phyloP scores from a whole-genome alignment of 352 stramenopile genomes.

The Globisporangium parvum region DNA sequence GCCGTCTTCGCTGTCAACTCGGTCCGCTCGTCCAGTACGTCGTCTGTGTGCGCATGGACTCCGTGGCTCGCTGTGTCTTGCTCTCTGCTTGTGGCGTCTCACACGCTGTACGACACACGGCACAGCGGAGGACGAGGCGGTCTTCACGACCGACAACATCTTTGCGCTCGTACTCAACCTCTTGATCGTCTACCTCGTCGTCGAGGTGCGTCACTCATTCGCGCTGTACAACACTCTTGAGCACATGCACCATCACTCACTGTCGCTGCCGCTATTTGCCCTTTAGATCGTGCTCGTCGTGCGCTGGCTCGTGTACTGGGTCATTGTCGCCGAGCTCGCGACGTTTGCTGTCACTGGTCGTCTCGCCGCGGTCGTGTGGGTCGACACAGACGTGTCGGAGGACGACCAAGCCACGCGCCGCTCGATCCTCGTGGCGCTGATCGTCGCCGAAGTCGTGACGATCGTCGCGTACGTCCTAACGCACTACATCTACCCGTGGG shows the following conservation, averaged over 20 bases:
- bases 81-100: not conserved
- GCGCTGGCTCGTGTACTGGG: conserved; percentile 52
- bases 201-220: conserved; percentile 8
- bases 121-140: conserved; percentile 7
- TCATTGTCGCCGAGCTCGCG: conserved; percentile 31
- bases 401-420: conserved; percentile 20
- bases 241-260: not conserved
- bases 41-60: not conserved
- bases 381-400: conserved; percentile 23
- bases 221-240: no score
- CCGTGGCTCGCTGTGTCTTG: no score
- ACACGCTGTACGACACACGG: not conserved
- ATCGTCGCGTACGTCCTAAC: conserved; percentile 32
- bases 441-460: conserved; percentile 35
- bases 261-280: not conserved
- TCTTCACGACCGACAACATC: conserved; percentile 7
- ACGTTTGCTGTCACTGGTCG: conserved; percentile 15
- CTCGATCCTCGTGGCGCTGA: conserved; percentile 23
- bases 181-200: conserved; percentile 16
- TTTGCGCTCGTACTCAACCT: conserved; percentile 14
- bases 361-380: conserved; percentile 13
- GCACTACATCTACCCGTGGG: conserved; percentile 45
- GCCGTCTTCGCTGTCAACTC: conserved; percentile 30
- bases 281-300: conserved; percentile 34
- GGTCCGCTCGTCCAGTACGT: conserved; percentile 9